Evolutionary conservation across 148 eudicot genomes (phyloP).

Genomic region (Cornus florida): DNA sequence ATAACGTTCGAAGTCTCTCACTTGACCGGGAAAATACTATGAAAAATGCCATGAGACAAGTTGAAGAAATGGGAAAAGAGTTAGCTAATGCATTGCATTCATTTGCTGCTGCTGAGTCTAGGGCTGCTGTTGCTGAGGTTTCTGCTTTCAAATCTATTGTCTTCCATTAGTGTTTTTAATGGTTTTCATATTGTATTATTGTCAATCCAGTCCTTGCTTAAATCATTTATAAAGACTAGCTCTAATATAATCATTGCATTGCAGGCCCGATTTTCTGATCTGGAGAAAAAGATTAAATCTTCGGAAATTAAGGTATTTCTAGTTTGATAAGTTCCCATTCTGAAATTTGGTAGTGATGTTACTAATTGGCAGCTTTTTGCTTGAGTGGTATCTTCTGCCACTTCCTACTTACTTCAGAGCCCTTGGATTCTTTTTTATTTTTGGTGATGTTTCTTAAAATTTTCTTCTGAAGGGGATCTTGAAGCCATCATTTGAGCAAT

Average conservation of each 20-base stretch:
- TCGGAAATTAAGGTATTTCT: conserved; percentile 34
- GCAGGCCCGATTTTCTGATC: conserved; percentile 63
- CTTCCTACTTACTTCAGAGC: too few species aligned
- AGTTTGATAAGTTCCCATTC: background rate
- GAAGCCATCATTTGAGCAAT: background rate
- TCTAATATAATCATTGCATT: conserved; percentile 1
- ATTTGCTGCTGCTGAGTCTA: conserved; percentile 72
- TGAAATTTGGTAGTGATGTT: background rate
- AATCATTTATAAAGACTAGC: background rate
- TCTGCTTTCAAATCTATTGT: background rate
- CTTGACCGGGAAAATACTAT: conserved; percentile 60
- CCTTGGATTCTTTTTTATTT: too few species aligned
- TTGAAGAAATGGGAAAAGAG: conserved; percentile 75
- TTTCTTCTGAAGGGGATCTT: background rate
- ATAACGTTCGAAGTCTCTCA: conserved; percentile 53
- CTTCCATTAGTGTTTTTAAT: too few species aligned
- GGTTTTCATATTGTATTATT: conserved; percentile 2
- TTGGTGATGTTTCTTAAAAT: background rate
- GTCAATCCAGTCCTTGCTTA: background rate
- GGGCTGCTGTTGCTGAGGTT: conserved; percentile 81
- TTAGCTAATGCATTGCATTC: conserved; percentile 64
- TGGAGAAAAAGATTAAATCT: conserved; percentile 54
- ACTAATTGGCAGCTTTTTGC: too few species aligned
- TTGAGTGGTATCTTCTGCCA: too few species aligned
- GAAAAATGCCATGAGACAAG: conserved; percentile 67